Conservation (phyloP, 1,284 basidiomycete genomes). For the Malassezia caprae region DNA sequence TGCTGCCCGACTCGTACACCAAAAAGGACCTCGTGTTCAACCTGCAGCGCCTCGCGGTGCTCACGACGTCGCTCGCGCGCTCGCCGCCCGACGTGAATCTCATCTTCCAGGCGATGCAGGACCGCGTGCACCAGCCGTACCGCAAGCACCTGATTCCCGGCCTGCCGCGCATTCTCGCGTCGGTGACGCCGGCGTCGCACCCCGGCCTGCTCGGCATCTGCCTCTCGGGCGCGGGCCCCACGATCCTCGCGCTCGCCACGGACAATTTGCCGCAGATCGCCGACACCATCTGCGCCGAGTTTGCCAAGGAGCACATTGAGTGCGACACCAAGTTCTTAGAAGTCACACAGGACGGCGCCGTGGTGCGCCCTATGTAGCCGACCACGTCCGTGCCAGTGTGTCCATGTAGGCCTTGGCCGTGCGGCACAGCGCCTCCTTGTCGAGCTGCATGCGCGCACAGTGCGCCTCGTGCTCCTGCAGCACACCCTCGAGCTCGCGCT, state of each 20-base stretch:
- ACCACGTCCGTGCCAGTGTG: constrained; percentile 16
- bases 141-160: constrained; percentile 85
- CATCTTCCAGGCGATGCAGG: constrained; percentile 99
- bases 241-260: constrained; percentile 91
- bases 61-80: constrained; percentile 84
- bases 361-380: constrained; percentile 19
- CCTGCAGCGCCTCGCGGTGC: constrained; percentile 88
- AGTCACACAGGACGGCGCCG: constrained; percentile 38
- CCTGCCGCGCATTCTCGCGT: constrained; percentile 56
- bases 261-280: constrained; percentile 43
- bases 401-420: constrained; percentile 15
- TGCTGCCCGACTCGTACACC: constrained; percentile 71
- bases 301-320: constrained; percentile 32
- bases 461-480: constrained; percentile 13
- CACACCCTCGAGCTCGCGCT: constrained; percentile 13
- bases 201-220: constrained; percentile 92
- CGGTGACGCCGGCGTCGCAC: constrained; percentile 76
- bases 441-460: constrained; percentile 12
- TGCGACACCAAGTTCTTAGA: constrained; percentile 35
- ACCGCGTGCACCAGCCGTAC: constrained; percentile 94
- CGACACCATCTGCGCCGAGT: constrained; percentile 33
- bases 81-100: constrained; percentile 82
- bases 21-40: constrained; percentile 91
- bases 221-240: constrained; percentile 92
- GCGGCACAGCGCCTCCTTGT: constrained; percentile 15